phyloP scores from a whole-genome alignment of 129 eudicot species.

The Chrysanthemum makinoi region DNA sequence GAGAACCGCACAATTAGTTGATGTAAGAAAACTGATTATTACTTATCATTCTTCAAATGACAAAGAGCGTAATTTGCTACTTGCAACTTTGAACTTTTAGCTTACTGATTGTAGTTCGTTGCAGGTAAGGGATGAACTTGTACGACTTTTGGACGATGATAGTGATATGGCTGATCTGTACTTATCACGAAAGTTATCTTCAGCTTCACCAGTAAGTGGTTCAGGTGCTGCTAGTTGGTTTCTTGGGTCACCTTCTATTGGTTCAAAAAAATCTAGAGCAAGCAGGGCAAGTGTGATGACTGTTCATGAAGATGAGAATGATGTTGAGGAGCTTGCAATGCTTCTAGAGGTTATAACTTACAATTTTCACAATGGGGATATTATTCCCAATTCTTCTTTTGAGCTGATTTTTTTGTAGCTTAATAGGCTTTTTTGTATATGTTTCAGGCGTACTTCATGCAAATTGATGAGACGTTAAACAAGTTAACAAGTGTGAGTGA shows the following conservation, averaged over 20 bases:
- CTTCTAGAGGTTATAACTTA: slow-evolving; percentile 59
- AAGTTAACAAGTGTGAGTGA: slow-evolving; percentile 50
- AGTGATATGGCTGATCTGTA: slow-evolving; percentile 96
- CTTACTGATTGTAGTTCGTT: slow-evolving; percentile 1
- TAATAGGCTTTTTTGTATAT: slow-evolving; percentile 2
- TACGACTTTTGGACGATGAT: slow-evolving; percentile 85
- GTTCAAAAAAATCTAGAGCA: slow-evolving; percentile 78
- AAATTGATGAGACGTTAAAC: slow-evolving; percentile 84
- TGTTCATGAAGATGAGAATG: slow-evolving; percentile 76
- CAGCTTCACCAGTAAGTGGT: slow-evolving; percentile 70
- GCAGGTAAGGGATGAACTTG: slow-evolving; percentile 96
- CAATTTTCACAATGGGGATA: background rate
- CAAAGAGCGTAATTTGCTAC: background rate
- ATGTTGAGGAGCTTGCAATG: slow-evolving; percentile 94
- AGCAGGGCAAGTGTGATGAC: slow-evolving; percentile 83
- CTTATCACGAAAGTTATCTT: slow-evolving; percentile 67
- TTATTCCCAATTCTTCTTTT: background rate
- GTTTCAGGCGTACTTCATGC: slow-evolving; percentile 92
- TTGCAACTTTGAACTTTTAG: background rate
- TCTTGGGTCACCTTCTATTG: slow-evolving; percentile 66
- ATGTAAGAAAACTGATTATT: too few species aligned
- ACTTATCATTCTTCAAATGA: background rate
- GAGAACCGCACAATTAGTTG: too few species aligned
- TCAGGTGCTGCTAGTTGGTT: slow-evolving; percentile 76
- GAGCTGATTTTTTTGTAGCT: background rate